Percentiles rank a stretch among this genome's conserved stretches.
phyloP scores from a whole-genome alignment of 805 yeast species.

The Metschnikowia arizonensis region DNA sequence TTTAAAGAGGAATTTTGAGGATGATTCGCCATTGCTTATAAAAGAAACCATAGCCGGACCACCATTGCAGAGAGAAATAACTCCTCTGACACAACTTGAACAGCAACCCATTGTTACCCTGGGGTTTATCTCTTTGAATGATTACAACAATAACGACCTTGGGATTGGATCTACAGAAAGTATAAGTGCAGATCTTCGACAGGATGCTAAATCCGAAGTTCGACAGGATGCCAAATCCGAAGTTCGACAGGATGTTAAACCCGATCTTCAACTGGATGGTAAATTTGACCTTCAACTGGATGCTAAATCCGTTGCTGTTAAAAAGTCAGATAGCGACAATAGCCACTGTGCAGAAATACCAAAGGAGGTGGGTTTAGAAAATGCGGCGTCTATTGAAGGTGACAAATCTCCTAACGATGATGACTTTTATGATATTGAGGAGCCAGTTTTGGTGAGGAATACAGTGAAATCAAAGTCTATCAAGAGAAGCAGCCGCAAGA shows the following conservation, averaged over 20 bases:
- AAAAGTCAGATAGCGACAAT: background rate
- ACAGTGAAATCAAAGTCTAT: constrained; percentile 34
- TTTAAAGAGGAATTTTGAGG: background rate
- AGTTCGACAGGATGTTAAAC: no score
- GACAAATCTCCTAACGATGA: constrained; percentile 16
- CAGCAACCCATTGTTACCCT: background rate
- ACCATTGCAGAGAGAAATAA: background rate
- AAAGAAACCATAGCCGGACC: background rate
- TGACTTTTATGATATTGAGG: constrained; percentile 36
- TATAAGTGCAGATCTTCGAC: background rate
- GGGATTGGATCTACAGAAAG: constrained; percentile 1
- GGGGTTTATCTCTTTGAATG: background rate
- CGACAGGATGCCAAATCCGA: no score
- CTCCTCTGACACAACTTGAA: background rate
- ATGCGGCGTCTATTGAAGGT: background rate
- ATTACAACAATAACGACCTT: background rate
- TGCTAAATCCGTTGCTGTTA: background rate
- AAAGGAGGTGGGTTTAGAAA: background rate
- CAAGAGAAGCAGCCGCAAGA: constrained; percentile 14
- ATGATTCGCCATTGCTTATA: background rate
- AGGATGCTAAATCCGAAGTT: no score
- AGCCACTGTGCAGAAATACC: background rate
- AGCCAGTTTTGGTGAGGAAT: constrained; percentile 30
- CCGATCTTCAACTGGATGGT: no score
- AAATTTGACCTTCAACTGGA: no score